These are phyloP conservation scores for Metschnikowia koreensis DNA, from an alignment of 805 yeast genomes.

Conservation along the genomic window DNA sequence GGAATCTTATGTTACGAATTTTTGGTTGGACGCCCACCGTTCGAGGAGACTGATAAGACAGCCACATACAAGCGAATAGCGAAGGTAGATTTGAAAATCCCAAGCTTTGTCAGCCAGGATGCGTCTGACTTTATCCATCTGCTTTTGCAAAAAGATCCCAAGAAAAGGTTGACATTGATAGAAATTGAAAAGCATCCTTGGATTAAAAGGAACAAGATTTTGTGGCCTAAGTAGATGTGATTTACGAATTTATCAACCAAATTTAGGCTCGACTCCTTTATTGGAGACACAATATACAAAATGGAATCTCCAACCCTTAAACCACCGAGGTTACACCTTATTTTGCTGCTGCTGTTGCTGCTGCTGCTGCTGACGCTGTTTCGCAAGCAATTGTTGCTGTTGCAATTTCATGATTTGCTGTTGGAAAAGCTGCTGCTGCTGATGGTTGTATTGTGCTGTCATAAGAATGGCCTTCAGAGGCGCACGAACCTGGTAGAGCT, in stretches of 20 bases:
- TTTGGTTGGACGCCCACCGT: slow-evolving; percentile 86
- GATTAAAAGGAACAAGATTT: slow-evolving; percentile 63
- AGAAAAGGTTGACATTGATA: slow-evolving; percentile 55
- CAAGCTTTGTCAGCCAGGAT: slow-evolving; percentile 63
- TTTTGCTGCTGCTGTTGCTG: slow-evolving; percentile 42
- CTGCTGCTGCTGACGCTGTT: slow-evolving; percentile 50
- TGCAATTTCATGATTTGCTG: slow-evolving; percentile 40
- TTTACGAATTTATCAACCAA: neutral
- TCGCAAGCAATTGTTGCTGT: slow-evolving; percentile 39
- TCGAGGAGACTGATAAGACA: slow-evolving; percentile 76
- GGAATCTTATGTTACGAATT: slow-evolving; percentile 87
- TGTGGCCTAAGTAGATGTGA: slow-evolving; percentile 48
- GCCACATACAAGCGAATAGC: slow-evolving; percentile 80
- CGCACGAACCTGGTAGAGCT: slow-evolving; percentile 45
- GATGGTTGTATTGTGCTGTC: slow-evolving; percentile 42
- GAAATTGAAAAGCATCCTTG: slow-evolving; percentile 79
- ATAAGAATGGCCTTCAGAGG: slow-evolving; percentile 43
- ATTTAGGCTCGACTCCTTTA: neutral
- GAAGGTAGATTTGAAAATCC: slow-evolving; percentile 72
- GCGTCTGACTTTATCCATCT: slow-evolving; percentile 72
- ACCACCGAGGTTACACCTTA: neutral
- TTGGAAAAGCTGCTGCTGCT: slow-evolving; percentile 45
- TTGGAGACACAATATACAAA: slow-evolving; percentile 6
- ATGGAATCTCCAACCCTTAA: neutral
- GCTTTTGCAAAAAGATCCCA: slow-evolving; percentile 68